These are phyloP conservation scores for Boletus eberwhitei DNA, from an alignment of 768 basidiomycete genomes.

Conservation along the genomic window DNA sequence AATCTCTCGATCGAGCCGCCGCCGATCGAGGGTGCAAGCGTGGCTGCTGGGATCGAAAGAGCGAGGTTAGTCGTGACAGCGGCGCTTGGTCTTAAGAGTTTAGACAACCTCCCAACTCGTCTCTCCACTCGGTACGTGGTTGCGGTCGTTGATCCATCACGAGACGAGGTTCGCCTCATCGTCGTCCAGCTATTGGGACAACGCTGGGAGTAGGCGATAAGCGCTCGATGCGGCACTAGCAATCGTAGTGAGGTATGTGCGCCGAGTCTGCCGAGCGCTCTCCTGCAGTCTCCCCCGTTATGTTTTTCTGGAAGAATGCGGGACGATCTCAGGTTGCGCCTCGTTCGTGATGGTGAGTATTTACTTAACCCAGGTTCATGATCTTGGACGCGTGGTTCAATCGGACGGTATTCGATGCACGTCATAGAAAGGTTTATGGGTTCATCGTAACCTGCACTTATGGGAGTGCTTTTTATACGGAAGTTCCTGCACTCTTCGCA, in stretches of 20 bases:
- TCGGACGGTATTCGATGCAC: neutral
- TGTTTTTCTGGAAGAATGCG: neutral
- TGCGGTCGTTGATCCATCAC: no score
- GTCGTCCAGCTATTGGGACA: constrained; percentile 1
- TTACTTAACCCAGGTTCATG: neutral
- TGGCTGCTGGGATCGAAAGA: constrained; percentile 14
- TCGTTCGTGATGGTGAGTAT: neutral
- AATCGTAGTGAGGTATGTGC: neutral
- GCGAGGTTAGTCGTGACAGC: constrained; percentile 17
- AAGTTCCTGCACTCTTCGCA: constrained; percentile 1
- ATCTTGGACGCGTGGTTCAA: neutral
- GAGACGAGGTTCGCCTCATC: no score
- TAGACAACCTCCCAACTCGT: neutral
- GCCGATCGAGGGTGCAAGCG: constrained; percentile 6
- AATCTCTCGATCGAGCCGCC: constrained; percentile 22
- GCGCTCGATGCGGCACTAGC: neutral
- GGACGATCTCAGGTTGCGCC: neutral
- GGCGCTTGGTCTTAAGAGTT: constrained; percentile 21
- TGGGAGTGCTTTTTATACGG: neutral
- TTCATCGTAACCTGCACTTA: neutral
- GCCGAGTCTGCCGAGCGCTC: neutral
- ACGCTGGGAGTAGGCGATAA: neutral
- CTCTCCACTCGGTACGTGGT: neutral
- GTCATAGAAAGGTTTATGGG: neutral
- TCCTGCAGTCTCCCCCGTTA: neutral